phyloP scores from a whole-genome alignment of 1,284 basidiomycete genomes.

The Cryptococcus maquisensis region DNA sequence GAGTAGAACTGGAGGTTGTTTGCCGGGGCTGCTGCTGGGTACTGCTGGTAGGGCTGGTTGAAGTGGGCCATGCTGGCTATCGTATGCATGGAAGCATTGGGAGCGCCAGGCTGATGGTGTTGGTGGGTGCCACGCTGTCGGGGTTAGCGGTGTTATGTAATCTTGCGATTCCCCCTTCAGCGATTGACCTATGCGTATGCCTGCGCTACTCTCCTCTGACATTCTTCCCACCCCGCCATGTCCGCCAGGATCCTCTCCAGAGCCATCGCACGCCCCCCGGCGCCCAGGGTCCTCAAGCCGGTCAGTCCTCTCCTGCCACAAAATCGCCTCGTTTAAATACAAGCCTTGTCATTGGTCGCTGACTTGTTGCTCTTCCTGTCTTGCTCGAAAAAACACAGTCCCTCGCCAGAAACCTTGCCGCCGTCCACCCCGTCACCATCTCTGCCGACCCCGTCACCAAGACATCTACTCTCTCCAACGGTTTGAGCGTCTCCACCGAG shows the following conservation, averaged over 20 bases:
- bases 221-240: conserved; percentile 16
- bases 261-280: conserved; percentile 29
- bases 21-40: conserved; percentile 13
- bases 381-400: conserved; percentile 15
- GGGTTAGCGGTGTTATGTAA: conserved; percentile 8
- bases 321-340: conserved; percentile 3
- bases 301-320: conserved; percentile 6
- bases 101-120: not conserved
- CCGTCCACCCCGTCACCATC: conserved; percentile 53
- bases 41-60: conserved; percentile 19
- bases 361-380: not conserved
- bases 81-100: not conserved
- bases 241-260: conserved; percentile 41
- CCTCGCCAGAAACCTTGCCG: conserved; percentile 42
- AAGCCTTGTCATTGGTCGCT: conserved; percentile 8
- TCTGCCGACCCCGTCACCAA: conserved; percentile 73
- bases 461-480: conserved; percentile 83
- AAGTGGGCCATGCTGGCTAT: conserved; percentile 19
- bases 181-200: not conserved
- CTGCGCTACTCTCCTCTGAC: conserved; percentile 8
- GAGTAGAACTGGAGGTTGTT: conserved; percentile 15
- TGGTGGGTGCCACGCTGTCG: conserved; percentile 12
- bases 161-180: not conserved
- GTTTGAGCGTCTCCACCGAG: conserved; percentile 88
- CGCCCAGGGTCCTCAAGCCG: conserved; percentile 15